Evolutionary conservation across 805 yeast genomes (phyloP), one percentile per base, ranked within the genome.

Genomic region (Kockiozyma suomiensis): DNA sequence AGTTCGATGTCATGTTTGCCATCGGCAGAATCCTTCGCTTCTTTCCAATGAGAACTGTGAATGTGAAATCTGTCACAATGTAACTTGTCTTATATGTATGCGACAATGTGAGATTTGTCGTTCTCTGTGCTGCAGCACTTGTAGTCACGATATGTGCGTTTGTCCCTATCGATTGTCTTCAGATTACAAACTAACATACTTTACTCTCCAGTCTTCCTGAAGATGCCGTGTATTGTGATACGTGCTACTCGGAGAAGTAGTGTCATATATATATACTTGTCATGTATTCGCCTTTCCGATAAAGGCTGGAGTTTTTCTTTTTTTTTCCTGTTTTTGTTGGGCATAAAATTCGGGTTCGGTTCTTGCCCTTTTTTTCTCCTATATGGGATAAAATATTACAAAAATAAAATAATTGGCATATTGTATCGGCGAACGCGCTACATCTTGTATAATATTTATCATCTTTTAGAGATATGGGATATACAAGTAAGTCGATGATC

Each of bases 21-120:
- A 52, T 17, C 65, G 61, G 25, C 61, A 56, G 21, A 62, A 61
- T 43, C 66, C 66, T 12, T 61, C 65, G 15, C 43, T 62, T 6
- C 45, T 62, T 26, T 50, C 65, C 7, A 35, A 37, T 6, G 66
- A 62, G 30, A 62, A 56, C 28, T 37, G 65, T 28, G 59, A 51
- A 30, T 62, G 66, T 40, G 66, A 61, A 13, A 23, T 55, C 7
- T 62, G 66, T 37, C 47, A 30, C 8, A 55, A 48, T 10, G 33
- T 48, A n/a, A 62, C 66, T 1, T 62, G 66, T 38, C 8, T 62
- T 15, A 43, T 62, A 15, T 62, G 66, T 37, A 60, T 61, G 58
- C 58, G 66, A 10, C 66, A 62, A 28, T 62, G 66, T 43, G 58
- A 53, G 12, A 41, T 41, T 25, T 62, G 66, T 50, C 61, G 65